Base-by-base conservation (phyloP, 768 basidiomycete species). In the Galerina sulciceps region DNA sequence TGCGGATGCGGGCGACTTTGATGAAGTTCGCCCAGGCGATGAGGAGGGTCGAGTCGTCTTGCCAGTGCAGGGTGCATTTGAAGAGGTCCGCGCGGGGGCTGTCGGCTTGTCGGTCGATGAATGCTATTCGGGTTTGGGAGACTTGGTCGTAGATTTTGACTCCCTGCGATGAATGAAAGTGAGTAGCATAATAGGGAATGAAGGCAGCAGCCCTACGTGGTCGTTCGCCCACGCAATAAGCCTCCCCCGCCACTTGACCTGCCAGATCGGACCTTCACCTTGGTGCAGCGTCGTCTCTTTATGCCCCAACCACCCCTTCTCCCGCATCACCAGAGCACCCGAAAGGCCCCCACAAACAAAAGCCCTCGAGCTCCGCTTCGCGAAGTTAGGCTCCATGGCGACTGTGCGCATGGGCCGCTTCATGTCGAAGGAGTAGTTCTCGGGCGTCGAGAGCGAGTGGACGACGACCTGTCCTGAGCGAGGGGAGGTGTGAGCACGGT, bases 191-290 rank as follows among this genome's bases (percentile, higher is more conserved):
- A 17, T 35, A 2, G 41, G 22, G 40, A 54, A 48, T n/a, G 35
- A 46, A 20, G 45, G 15, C 43, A 53, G 23, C 17, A n/a, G 34
- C 72, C 87, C 68, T 61, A 94, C 94, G 42, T 87, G 65, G 70
- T 99, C 97, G 64, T 95, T 97, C 3, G 96, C 94, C 97, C 97
- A 99, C 0, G 94, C 95, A 63, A 98, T 94, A 31, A 97, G 78
- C 47, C 83, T 83, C 1, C 87, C 89, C 66, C 86, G 79, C 97
- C 97, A 99, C 57, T 89, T 83, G 10, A 89, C 86, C 51, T 88
- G 87, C 94, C 95, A 98, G 52, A 99, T 93, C 0, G 97, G 93
- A 10, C 96, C 97, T 74, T 99, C 97, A 4, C 90, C 91, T 4
- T 71, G 79, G 67, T 94, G 89, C 17, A 97, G 71, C 6, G 89